Evolutionary conservation across 2,329 filamentous ascomycete genomes (phyloP).

Genomic region (Diaporthe ampelina): DNA sequence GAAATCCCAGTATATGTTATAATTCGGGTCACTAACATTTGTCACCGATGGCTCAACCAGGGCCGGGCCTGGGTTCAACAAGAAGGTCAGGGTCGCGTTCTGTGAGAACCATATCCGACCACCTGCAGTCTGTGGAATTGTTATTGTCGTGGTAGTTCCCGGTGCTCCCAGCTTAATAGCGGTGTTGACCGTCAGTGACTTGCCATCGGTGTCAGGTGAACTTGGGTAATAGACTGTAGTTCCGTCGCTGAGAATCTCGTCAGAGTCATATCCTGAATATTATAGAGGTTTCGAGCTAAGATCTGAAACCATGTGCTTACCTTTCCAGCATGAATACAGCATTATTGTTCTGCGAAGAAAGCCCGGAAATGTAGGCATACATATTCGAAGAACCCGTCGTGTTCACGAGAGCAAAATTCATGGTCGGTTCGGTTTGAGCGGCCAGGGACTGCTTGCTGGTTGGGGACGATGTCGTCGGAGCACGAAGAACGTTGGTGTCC

Average conservation of each 20-base stretch:
- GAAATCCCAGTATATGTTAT: conserved; percentile 74
- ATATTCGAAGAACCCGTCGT: conserved; percentile 71
- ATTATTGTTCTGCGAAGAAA: conserved; percentile 71
- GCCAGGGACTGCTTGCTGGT: conserved; percentile 1
- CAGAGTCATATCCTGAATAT: not conserved
- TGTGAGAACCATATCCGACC: conserved; percentile 80
- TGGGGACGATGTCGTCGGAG: conserved; percentile 40
- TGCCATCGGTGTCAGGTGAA: conserved; percentile 66
- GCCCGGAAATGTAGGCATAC: conserved; percentile 80
- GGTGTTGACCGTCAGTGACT: conserved; percentile 68
- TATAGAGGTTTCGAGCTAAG: too few relatives aligned
- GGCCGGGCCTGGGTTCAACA: conserved; percentile 76
- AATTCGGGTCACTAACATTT: conserved; percentile 66
- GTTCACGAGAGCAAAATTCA: conserved; percentile 76
- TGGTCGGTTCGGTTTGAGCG: conserved; percentile 51
- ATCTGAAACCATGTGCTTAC: conserved; percentile 1
- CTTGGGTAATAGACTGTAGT: conserved; percentile 74
- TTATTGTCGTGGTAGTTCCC: conserved; percentile 71
- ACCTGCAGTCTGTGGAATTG: conserved; percentile 78
- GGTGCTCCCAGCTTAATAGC: conserved; percentile 74
- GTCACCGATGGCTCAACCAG: conserved; percentile 82
- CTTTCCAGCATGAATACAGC: conserved; percentile 73
- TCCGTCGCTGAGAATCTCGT: conserved; percentile 63
- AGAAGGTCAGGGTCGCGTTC: conserved; percentile 73
- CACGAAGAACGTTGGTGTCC: conserved; percentile 44